phyloP scores from a whole-genome alignment of 805 yeast species.

The Danielozyma ontarioensis region DNA sequence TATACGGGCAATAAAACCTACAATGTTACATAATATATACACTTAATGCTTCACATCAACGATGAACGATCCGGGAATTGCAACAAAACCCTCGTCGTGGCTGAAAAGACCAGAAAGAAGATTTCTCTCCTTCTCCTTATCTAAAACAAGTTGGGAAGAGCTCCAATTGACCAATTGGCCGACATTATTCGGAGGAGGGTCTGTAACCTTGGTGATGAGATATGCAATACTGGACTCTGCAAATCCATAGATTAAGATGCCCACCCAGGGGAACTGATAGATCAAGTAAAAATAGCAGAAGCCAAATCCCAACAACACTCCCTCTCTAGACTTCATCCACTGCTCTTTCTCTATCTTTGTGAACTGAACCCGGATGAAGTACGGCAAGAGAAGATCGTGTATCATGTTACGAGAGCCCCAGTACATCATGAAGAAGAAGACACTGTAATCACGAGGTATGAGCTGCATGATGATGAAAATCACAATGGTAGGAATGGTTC shows the following conservation, averaged over 20 bases:
- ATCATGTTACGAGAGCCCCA: constrained; percentile 44
- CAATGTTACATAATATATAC: constrained; percentile 8
- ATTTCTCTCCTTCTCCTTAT: constrained; percentile 11
- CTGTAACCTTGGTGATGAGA: constrained; percentile 48
- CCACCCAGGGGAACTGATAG: constrained; percentile 37
- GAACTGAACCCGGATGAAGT: constrained; percentile 44
- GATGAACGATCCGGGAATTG: constrained; percentile 21
- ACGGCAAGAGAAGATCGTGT: constrained; percentile 46
- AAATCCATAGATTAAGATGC: constrained; percentile 45
- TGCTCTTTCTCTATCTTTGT: constrained; percentile 34
- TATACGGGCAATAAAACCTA: constrained; percentile 33
- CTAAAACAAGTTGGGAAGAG: constrained; percentile 29
- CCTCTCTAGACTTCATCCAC: constrained; percentile 52
- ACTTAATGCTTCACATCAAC: constrained; percentile 1
- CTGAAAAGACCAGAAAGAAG: constrained; percentile 17
- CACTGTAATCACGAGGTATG: constrained; percentile 29
- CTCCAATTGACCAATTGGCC: constrained; percentile 27
- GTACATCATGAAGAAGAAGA: constrained; percentile 36
- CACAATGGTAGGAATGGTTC: constrained; percentile 38
- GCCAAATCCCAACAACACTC: constrained; percentile 53
- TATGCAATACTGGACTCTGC: constrained; percentile 53
- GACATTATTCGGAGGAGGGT: constrained; percentile 30
- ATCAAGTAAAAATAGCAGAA: constrained; percentile 40
- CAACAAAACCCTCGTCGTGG: constrained; percentile 17
- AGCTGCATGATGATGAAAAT: constrained; percentile 31